phyloP scores from a whole-genome alignment of 345 rosid genomes.

The Brassica carinata region DNA sequence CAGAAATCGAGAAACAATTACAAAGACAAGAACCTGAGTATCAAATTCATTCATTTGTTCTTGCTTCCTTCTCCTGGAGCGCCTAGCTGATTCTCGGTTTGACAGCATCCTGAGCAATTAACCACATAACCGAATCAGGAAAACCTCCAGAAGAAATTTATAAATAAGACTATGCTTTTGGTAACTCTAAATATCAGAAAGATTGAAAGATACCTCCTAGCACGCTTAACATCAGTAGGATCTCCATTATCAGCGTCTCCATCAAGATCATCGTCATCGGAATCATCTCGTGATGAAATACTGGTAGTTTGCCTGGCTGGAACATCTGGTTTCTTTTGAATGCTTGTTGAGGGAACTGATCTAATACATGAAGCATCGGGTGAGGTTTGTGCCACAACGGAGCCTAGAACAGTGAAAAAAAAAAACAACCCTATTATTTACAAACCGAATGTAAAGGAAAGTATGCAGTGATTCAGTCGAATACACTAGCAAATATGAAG shows the following conservation, averaged over 20 bases:
- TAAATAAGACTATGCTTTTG: neutral
- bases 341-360: slow-evolving; percentile 34
- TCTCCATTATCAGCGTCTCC: slow-evolving; percentile 65
- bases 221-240: slow-evolving; percentile 68
- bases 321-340: slow-evolving; percentile 47
- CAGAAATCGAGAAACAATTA: neutral
- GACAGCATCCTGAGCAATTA: slow-evolving; percentile 75
- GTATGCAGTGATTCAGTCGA: neutral
- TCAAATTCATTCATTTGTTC: slow-evolving; percentile 86
- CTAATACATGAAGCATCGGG: slow-evolving; percentile 31
- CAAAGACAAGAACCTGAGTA: slow-evolving; percentile 59
- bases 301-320: slow-evolving; percentile 73
- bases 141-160: neutral
- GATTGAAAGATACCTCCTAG: slow-evolving; percentile 55
- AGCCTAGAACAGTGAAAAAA: slow-evolving; percentile 17
- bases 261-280: slow-evolving; percentile 87
- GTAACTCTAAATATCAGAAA: slow-evolving; percentile 4
- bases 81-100: slow-evolving; percentile 98
- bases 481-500: neutral
- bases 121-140: neutral
- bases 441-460: neutral
- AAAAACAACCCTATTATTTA: slow-evolving; percentile 4
- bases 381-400: slow-evolving; percentile 29
- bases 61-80: slow-evolving; percentile 93
- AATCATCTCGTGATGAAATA: slow-evolving; percentile 87